phyloP scores from a whole-genome alignment of 148 eudicot species.

The Rhododendron williamsianum region DNA sequence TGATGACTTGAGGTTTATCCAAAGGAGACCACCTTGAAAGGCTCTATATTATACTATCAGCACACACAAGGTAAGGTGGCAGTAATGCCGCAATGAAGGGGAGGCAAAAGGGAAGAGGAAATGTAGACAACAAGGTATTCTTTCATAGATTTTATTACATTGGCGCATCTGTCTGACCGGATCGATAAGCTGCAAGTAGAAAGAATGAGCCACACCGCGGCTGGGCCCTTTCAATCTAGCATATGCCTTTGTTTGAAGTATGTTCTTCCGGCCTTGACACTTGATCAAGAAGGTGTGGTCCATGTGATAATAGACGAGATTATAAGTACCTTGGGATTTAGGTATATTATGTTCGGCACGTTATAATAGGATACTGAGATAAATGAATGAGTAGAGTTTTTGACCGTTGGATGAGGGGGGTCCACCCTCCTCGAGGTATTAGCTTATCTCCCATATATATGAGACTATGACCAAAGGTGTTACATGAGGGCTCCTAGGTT shows the following conservation, averaged over 20 bases:
- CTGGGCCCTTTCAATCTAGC: too few relatives aligned
- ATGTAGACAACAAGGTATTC: neutral
- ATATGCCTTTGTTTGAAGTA: too few relatives aligned
- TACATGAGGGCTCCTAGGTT: neutral
- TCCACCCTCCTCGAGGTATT: neutral
- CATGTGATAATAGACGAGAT: too few relatives aligned
- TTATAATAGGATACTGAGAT: too few relatives aligned
- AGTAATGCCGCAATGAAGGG: too few relatives aligned
- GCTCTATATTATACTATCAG: neutral
- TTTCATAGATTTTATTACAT: neutral
- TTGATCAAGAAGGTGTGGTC: neutral
- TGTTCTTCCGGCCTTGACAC: too few relatives aligned
- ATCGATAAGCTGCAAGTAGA: neutral
- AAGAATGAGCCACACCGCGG: too few relatives aligned
- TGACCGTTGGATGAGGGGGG: neutral
- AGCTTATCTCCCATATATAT: too few relatives aligned
- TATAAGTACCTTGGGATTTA: too few relatives aligned
- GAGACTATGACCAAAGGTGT: neutral
- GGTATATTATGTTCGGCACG: too few relatives aligned
- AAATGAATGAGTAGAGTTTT: neutral
- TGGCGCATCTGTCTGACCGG: neutral
- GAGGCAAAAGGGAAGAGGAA: neutral
- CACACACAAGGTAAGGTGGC: too few relatives aligned
- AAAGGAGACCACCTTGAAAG: neutral
- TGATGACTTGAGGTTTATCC: neutral